A percentile compares a stretch with the other conserved stretches of the same genome.
phyloP scores from a whole-genome alignment of 768 basidiomycete species.

The Strobilomyces dryophilus region DNA sequence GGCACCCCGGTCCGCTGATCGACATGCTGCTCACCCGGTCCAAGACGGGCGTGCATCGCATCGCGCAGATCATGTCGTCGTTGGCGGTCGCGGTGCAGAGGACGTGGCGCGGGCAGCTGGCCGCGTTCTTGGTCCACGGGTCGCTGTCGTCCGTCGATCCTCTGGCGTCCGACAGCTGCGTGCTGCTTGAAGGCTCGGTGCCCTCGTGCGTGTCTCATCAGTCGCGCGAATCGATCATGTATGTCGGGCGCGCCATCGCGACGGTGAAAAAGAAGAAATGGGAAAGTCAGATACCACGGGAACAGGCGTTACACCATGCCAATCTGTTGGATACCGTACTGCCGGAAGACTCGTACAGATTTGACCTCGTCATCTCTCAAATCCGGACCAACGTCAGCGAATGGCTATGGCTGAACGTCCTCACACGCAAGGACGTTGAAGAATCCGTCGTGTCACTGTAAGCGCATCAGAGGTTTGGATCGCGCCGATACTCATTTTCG shows the following conservation, averaged over 20 bases:
- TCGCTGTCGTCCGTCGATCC: constrained; percentile 59
- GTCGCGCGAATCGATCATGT: constrained; percentile 76
- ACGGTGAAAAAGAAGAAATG: constrained; percentile 78
- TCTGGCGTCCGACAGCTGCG: constrained; percentile 56
- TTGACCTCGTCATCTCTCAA: constrained; percentile 69
- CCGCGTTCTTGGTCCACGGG: constrained; percentile 78
- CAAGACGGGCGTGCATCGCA: constrained; percentile 73
- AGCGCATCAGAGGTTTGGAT: constrained; percentile 26
- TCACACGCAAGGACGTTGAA: constrained; percentile 79
- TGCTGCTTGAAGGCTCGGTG: constrained; percentile 59
- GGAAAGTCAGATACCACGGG: constrained; percentile 72
- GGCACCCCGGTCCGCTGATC: constrained; percentile 74
- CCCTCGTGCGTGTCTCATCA: constrained; percentile 72
- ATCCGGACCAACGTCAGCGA: constrained; percentile 83
- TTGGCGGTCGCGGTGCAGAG: constrained; percentile 74
- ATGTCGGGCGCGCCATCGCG: constrained; percentile 83
- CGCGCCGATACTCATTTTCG: constrained; percentile 3
- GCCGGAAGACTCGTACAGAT: constrained; percentile 70
- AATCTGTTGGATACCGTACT: constrained; percentile 60
- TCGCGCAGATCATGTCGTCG: constrained; percentile 64
- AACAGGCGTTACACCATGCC: constrained; percentile 62
- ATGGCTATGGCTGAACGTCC: constrained; percentile 90
- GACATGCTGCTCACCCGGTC: constrained; percentile 72
- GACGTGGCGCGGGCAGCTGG: constrained; percentile 83
- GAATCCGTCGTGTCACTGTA: constrained; percentile 84